Evolutionary conservation across 768 basidiomycete species (phyloP), one percentile per base, ranked within the genome.

Genomic region (Boletus barrowsii): DNA sequence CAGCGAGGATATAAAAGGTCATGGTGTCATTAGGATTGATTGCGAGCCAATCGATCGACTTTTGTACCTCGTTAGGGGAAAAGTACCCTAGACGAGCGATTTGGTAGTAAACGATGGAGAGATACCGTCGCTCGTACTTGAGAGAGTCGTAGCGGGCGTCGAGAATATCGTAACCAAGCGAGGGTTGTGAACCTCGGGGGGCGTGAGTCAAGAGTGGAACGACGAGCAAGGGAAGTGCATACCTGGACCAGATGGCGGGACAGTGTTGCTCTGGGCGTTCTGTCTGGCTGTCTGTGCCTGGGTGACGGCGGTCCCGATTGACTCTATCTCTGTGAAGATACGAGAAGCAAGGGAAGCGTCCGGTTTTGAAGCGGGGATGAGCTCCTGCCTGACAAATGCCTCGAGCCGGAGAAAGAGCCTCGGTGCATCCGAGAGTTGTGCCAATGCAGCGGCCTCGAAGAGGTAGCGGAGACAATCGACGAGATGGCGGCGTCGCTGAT

Each of bases 391-490:
- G 14, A 83, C 80, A 53, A 86, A 91, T 8, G 72, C 68, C 22
- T 76, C 73, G 49, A 91, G 67, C 49, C 83, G 78, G 42, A 73
- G 66, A 60, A 79, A 78, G 7, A 83, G 72, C n/a, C 74, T 59
- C 2, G 78, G 72, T n/a, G 78, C 66, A 39, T 77, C 76, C 0
- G 75, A 74, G 0, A 64, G 53, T 11, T 79, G 74, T 0, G 79
- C 78, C 1, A 75, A 69, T 54, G 81, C 79, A 0, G 85, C 81
- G 6, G 79, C 65, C 57, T 88, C 84, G 57, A 91, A 77, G 44
- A 95, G 76, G 64, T 79, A 82, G 18, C 82, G 78, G 46, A 94
- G 65, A 55, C 82, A 90, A 42, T 89, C 86, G 39, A 86, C 83
- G 20, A 91, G 76, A 50, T 84, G 77, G 32, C 87, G 81, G 7